These are phyloP conservation scores for Fusarium stilboides DNA, from an alignment of 2,329 filamentous ascomycete species.

Conservation along the genomic window DNA sequence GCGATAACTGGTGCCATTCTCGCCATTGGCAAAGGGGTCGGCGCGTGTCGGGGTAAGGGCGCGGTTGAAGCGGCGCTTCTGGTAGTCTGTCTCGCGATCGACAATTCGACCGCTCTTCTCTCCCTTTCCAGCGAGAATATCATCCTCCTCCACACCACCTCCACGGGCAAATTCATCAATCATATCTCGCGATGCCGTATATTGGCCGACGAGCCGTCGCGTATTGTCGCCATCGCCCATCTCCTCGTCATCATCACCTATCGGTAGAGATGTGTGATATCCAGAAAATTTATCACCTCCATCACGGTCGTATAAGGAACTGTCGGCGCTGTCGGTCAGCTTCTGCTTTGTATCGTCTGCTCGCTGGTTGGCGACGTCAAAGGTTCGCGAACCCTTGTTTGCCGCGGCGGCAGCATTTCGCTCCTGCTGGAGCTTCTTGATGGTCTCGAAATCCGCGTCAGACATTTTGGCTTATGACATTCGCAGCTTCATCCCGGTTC, in stretches of 20 bases:
- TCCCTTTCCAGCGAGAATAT: conserved; percentile 83
- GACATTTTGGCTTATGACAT: conserved; percentile 68
- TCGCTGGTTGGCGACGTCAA: conserved; percentile 85
- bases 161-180: conserved; percentile 95
- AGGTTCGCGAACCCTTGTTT: conserved; percentile 86
- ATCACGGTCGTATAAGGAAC: conserved; percentile 85
- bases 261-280: conserved; percentile 91
- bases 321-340: conserved; percentile 91
- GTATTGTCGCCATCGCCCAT: conserved; percentile 82
- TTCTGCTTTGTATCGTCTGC: conserved; percentile 92
- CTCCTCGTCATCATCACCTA: conserved; percentile 82
- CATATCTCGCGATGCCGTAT: conserved; percentile 91
- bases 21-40: conserved; percentile 83
- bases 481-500: conserved; percentile 61
- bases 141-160: conserved; percentile 89
- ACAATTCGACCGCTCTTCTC: conserved; percentile 93
- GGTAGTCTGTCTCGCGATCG: conserved; percentile 96
- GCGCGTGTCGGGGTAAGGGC: conserved; percentile 87
- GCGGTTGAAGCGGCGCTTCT: conserved; percentile 94
- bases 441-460: conserved; percentile 88
- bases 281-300: conserved; percentile 86
- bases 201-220: conserved; percentile 90
- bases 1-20: conserved; percentile 85
- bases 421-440: conserved; percentile 92
- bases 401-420: conserved; percentile 84